These are phyloP conservation scores for Trifolium fragiferum DNA, from an alignment of 306 rosid species.

Conservation along the genomic window DNA sequence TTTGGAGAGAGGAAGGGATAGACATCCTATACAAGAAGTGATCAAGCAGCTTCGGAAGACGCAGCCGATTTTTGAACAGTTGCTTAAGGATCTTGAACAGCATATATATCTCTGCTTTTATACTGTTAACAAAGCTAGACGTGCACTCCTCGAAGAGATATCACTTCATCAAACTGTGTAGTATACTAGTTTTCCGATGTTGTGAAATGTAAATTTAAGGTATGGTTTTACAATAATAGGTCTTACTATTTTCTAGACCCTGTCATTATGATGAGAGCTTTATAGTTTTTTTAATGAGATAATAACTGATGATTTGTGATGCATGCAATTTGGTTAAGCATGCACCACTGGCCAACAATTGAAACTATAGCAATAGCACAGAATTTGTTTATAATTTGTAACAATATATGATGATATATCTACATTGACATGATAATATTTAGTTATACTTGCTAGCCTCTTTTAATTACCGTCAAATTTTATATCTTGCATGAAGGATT, in stretches of 20 bases:
- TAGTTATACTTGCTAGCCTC: not conserved
- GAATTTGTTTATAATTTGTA: slow-evolving; percentile 21
- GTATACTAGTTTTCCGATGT: slow-evolving; percentile 13
- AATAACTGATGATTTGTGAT: slow-evolving; percentile 6
- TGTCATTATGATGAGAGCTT: not conserved
- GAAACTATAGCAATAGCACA: not conserved
- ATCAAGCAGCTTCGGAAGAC: slow-evolving; percentile 59
- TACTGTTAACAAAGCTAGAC: slow-evolving; percentile 64
- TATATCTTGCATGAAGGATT: slow-evolving; percentile 16
- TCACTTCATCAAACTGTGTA: slow-evolving; percentile 42
- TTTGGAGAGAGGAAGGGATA: slow-evolving; percentile 58
- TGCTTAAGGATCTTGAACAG: slow-evolving; percentile 61
- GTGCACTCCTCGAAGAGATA: slow-evolving; percentile 55
- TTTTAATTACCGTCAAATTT: slow-evolving; percentile 12
- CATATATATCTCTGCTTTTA: slow-evolving; percentile 57
- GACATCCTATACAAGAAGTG: slow-evolving; percentile 65
- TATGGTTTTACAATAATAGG: not conserved
- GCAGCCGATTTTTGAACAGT: slow-evolving; percentile 44
- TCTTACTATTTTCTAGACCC: slow-evolving; percentile 15
- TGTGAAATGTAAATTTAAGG: slow-evolving; percentile 1
- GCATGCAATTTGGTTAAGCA: slow-evolving; percentile 30
- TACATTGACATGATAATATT: slow-evolving; percentile 18
- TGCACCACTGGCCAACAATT: slow-evolving; percentile 32
- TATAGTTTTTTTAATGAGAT: not conserved
- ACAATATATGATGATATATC: not conserved